Evolutionary conservation across 441 rosid genomes (phyloP), one percentile per base, ranked within the genome.

Genomic region (Pelargonium cotyledonis): DNA sequence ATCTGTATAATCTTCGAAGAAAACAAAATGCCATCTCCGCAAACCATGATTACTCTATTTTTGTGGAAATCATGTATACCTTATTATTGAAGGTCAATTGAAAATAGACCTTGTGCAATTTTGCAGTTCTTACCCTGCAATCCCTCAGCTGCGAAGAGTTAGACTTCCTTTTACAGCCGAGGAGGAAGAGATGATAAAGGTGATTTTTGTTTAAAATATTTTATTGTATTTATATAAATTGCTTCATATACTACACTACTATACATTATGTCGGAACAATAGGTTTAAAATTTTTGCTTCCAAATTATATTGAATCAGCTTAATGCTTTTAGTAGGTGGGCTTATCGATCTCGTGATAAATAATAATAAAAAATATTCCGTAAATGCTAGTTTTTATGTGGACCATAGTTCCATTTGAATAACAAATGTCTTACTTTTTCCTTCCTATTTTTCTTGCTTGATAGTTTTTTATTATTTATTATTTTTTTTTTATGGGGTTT

Each of bases 141-240:
- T 35, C 14, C 78, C 80, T 67, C 79, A 65, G 65, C 65, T 19
- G 67, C 78, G 80, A 72, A 72, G 83, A 58, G 79, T 70, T 71
- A 82, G 69, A 68, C 60, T 80, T 72, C 76, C 73, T 6, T 84
- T 88, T 88, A 84, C 81, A 46, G 71, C 75, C 19, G 41, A 77
- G 62, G 88, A 85, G 75, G 89, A 84, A 74, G 78, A 81, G 70
- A 77, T 72, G 63, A 83, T 83, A 6, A 80, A 73, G 88, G 89
- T 87, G 75, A 66, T 40, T 61, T n/a, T 35, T 71, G 40, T 53
- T 69, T 47, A 62, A 7, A 46, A 40, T 12, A 29, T n/a, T 23
- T 7, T 7, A 0, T 21, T 26, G 38, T 31, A 31, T 31, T 31
- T 31, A 31, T 4, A 58, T 47, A 47, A 49, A 23, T 16, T 31